Conservation (phyloP, 1,284 basidiomycete genomes). For the Agaricales sp. region DNA sequence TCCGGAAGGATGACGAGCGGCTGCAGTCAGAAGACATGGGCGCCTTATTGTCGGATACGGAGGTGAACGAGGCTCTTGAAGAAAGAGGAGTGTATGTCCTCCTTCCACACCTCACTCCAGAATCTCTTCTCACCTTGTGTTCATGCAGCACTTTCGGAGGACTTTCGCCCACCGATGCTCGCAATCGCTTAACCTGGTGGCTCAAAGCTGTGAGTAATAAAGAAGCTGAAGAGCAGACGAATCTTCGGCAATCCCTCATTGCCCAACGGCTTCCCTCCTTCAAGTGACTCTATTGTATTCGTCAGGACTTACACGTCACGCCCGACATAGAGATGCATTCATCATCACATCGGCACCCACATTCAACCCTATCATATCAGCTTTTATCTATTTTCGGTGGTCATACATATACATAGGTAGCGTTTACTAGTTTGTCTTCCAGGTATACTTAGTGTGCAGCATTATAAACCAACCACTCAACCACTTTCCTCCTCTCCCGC, state of each 20-base stretch:
- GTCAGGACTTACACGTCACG: too few relatives aligned
- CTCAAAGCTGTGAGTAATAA: neutral
- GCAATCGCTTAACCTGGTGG: neutral
- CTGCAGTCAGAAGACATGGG: conserved; percentile 40
- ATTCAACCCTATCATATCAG: neutral
- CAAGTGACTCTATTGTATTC: neutral
- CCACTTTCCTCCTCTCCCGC: neutral
- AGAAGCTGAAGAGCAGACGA: neutral
- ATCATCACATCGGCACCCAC: too few relatives aligned
- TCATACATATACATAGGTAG: neutral
- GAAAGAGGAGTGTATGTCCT: conserved; percentile 65
- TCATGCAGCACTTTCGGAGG: conserved; percentile 16
- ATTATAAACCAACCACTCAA: neutral
- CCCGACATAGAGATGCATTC: too few relatives aligned
- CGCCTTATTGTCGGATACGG: conserved; percentile 33
- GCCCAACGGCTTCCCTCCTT: neutral
- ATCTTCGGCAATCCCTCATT: neutral
- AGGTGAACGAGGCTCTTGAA: conserved; percentile 50
- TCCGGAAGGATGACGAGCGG: conserved; percentile 50
- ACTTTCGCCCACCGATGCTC: conserved; percentile 24
- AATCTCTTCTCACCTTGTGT: conserved; percentile 6
- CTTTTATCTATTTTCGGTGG: neutral
- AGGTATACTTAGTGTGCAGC: neutral
- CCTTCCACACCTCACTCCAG: neutral
- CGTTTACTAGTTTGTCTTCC: neutral